Evolutionary conservation across 805 yeast species (phyloP), one percentile per base, ranked within the genome.

Genomic region (Metschnikowia koreensis): DNA sequence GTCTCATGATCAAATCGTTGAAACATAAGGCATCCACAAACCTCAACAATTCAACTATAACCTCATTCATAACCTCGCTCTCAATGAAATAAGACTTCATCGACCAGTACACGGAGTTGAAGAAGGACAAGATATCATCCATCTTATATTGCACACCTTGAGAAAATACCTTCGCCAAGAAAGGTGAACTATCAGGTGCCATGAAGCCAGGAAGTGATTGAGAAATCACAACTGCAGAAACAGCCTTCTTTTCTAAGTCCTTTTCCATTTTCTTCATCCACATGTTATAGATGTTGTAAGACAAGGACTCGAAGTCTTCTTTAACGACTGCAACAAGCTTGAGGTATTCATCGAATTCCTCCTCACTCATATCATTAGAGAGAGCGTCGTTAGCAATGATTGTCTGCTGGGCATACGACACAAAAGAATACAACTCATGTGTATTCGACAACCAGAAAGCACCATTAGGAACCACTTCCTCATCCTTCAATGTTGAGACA

Each of bases 361-460:
- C 86, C 60, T 87, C 92, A 53, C 90, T 89, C 91, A 94, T 86
- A 55, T 88, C 96, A 54, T 82, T 82, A 42, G 87, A 79, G 55
- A 89, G 79, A 6, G 85, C 79, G 65, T 88, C 96, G 64, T 89
- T 90, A 43, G 89, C 92, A 46, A 89, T 73, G 54, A 94, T 89
- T n/a, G 96, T 90, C 53, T 84, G 82, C 69, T 93, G 96, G 2
- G 98, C 98, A 69, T 90, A 88, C 13, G 92, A 83, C 53, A 93
- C 96, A 76, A 94, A 94, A 3, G 98, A 91, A 69, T 88, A 89
- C 62, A 94, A 79, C 67, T 94, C 98, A 67, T 94, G 97, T 2
- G 96, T 92, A 71, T 94, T 94, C 3, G 97, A 89, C 58, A 94
- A 78, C 99, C 99, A 94, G 76, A 92, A 94, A 0, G 97, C 96